These are phyloP conservation scores for Graphilbum sp. DNA, from an alignment of 2,329 filamentous ascomycete species.

Conservation along the genomic window DNA sequence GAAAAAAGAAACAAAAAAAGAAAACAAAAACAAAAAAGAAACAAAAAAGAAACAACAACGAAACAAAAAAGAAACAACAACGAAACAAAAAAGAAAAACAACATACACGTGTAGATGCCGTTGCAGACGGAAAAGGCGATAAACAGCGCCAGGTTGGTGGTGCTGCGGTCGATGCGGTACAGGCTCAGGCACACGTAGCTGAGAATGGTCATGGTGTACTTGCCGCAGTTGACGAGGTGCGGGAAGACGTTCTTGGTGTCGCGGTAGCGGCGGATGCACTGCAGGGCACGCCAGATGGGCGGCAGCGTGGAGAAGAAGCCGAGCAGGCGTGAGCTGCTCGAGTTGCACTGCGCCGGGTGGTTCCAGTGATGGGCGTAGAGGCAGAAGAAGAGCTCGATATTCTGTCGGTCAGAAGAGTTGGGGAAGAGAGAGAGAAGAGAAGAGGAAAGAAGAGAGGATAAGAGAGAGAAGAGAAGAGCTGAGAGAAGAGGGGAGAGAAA, in stretches of 20 bases:
- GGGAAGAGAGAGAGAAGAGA: neutral
- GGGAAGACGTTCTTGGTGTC: slow-evolving; percentile 83
- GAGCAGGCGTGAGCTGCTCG: slow-evolving; percentile 62
- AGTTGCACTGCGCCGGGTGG: slow-evolving; percentile 65
- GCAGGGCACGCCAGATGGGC: slow-evolving; percentile 76
- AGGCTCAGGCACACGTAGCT: slow-evolving; percentile 64
- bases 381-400: slow-evolving; percentile 88
- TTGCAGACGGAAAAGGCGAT: slow-evolving; percentile 71
- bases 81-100: no score
- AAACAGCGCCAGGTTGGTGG: slow-evolving; percentile 49
- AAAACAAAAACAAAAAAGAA: no score
- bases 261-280: slow-evolving; percentile 77
- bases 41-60: no score
- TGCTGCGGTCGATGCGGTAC: slow-evolving; percentile 56
- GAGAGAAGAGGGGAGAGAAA: neutral
- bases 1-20: no score
- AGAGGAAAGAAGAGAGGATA: no score
- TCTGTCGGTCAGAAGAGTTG: slow-evolving; percentile 44
- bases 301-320: slow-evolving; percentile 77
- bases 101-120: slow-evolving; percentile 60
- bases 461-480: neutral
- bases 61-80: no score
- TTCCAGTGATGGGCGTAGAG: slow-evolving; percentile 70
- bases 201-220: slow-evolving; percentile 74
- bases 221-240: slow-evolving; percentile 81